phyloP scores from a whole-genome alignment of 495 filamentous ascomycete genomes.

The Penicillium cinerascens region DNA sequence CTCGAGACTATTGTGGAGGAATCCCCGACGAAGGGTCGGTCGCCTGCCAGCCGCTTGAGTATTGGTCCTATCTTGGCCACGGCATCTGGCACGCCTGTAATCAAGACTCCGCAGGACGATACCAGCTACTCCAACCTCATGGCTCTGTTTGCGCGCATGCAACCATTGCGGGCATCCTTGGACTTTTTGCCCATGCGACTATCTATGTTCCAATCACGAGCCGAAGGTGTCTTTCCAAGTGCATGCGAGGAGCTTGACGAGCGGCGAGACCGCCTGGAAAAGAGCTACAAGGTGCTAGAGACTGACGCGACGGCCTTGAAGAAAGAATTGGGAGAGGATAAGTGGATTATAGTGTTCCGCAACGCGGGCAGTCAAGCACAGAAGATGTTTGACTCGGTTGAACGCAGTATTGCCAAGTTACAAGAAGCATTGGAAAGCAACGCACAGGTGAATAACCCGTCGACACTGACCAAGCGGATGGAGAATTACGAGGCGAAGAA shows the following conservation, averaged over 20 bases:
- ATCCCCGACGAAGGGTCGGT: slow-evolving; percentile 55
- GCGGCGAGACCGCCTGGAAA: slow-evolving; percentile 65
- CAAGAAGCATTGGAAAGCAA: slow-evolving; percentile 74
- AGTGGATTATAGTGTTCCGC: slow-evolving; percentile 92
- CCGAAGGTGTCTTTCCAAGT: slow-evolving; percentile 72
- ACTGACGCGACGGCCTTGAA: slow-evolving; percentile 80
- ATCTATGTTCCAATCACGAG: slow-evolving; percentile 75
- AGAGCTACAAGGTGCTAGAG: slow-evolving; percentile 76
- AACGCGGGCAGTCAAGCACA: slow-evolving; percentile 89
- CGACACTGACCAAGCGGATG: slow-evolving; percentile 68
- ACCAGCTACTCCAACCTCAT: slow-evolving; percentile 71
- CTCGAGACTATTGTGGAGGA: slow-evolving; percentile 94
- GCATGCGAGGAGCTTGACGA: slow-evolving; percentile 85
- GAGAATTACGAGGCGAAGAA: slow-evolving; percentile 96
- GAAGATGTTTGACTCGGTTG: slow-evolving; percentile 91
- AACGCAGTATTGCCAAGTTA: slow-evolving; percentile 76
- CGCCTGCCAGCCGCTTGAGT: slow-evolving; percentile 60
- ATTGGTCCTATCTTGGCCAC: slow-evolving; percentile 54
- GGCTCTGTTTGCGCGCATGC: slow-evolving; percentile 89
- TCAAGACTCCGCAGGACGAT: slow-evolving; percentile 67
- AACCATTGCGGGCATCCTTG: slow-evolving; percentile 85
- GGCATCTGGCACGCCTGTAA: slow-evolving; percentile 54
- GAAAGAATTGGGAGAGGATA: slow-evolving; percentile 87
- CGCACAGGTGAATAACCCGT: slow-evolving; percentile 63
- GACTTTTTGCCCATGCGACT: slow-evolving; percentile 97